Percentiles rank a stretch among this genome's conserved stretches.
phyloP scores from a whole-genome alignment of 306 rosid species.

The Citrullus mucosospermus region DNA sequence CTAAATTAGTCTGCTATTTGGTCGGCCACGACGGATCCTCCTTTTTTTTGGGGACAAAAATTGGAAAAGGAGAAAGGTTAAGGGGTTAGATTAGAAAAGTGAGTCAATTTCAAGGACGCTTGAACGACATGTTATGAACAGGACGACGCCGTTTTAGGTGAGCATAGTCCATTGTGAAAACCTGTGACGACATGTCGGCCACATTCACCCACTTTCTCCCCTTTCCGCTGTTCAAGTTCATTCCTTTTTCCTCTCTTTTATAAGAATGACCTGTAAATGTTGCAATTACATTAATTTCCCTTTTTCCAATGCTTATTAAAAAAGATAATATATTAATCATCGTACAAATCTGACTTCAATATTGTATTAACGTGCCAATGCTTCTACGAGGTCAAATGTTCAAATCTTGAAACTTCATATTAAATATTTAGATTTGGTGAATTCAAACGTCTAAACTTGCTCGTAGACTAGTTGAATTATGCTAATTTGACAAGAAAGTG shows the following conservation, averaged over 20 bases:
- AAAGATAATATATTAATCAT: no score
- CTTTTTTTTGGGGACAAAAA: neutral
- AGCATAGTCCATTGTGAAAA: slow-evolving; percentile 59
- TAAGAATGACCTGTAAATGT: neutral
- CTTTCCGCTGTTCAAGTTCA: neutral
- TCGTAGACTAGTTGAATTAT: no score
- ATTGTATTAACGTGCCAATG: no score
- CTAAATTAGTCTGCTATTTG: neutral
- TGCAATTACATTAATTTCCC: neutral
- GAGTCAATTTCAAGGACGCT: neutral
- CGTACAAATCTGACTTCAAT: no score
- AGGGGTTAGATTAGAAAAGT: neutral
- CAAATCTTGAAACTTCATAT: no score
- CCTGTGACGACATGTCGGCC: slow-evolving; percentile 25
- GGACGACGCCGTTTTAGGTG: slow-evolving; percentile 50
- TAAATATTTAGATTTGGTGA: no score
- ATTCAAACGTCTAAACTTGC: no score
- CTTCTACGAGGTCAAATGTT: no score
- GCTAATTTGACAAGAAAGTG: no score
- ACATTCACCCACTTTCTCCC: slow-evolving; percentile 32
- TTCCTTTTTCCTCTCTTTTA: neutral
- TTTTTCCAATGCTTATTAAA: neutral
- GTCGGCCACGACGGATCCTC: neutral
- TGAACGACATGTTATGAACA: slow-evolving; percentile 48
- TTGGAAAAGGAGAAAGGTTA: neutral